Conservation (phyloP, 768 basidiomycete genomes). For the Tricholoma hemisulphureum region DNA sequence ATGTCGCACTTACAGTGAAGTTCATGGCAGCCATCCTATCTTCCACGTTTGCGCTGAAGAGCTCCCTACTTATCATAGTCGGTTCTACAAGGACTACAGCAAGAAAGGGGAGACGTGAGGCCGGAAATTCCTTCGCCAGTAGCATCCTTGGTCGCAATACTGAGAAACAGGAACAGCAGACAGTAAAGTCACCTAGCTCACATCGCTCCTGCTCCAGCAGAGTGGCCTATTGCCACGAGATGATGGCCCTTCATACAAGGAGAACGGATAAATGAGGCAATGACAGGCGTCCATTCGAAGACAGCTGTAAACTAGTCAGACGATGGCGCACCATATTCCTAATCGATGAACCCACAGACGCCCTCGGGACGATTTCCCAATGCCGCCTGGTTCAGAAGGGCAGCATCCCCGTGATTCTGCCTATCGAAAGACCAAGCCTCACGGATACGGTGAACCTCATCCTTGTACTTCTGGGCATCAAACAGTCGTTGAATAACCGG, state of each 20-base stretch:
- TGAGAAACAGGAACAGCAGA: neutral
- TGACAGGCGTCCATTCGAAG: slow-evolving; percentile 15
- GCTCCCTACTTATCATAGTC: slow-evolving; percentile 5
- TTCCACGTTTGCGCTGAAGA: slow-evolving; percentile 5
- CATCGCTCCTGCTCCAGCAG: slow-evolving; percentile 16
- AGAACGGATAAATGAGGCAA: slow-evolving; percentile 14
- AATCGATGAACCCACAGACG: neutral
- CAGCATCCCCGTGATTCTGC: slow-evolving; percentile 51
- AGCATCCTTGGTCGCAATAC: neutral
- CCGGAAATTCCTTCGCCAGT: neutral
- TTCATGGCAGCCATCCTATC: slow-evolving; percentile 9
- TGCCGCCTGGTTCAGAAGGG: slow-evolving; percentile 38
- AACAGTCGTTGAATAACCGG: slow-evolving; percentile 42
- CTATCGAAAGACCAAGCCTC: slow-evolving; percentile 54
- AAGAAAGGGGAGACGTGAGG: neutral
- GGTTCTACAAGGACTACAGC: slow-evolving; percentile 8
- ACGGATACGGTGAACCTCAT: slow-evolving; percentile 25
- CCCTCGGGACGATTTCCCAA: slow-evolving; percentile 19
- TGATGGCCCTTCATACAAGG: slow-evolving; percentile 13
- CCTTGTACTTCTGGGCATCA: slow-evolving; percentile 21
- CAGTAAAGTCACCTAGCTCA: neutral
- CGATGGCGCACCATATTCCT: too few species aligned
- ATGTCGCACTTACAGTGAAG: slow-evolving; percentile 36
- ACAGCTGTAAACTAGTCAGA: slow-evolving; percentile 5
- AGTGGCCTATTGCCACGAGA: slow-evolving; percentile 16